Percentiles rank a stretch among this genome's conserved stretches.
Evolutionary conservation across 306 rosid genomes (phyloP).

Genomic region (Vigna trinervia): DNA sequence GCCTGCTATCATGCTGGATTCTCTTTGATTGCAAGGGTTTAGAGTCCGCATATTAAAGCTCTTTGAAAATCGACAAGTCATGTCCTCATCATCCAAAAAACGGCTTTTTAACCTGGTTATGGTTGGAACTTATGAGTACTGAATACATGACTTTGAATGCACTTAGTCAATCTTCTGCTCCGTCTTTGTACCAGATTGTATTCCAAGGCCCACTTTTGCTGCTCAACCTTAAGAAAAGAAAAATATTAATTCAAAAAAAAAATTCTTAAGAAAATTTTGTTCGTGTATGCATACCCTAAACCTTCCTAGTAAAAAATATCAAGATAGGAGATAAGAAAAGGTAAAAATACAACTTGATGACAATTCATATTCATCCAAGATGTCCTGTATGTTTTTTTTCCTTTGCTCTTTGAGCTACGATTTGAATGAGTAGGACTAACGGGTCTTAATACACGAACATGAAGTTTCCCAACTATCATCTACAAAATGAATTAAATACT

Average conservation of each 20-base stretch:
- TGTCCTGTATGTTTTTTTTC: constrained; percentile 1
- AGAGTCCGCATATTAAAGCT: constrained; percentile 13
- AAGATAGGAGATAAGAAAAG: constrained; percentile 7
- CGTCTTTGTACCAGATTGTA: constrained; percentile 62
- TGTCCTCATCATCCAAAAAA: constrained; percentile 20
- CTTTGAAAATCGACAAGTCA: constrained; percentile 16
- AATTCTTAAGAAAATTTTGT: constrained; percentile 2
- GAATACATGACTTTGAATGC: constrained; percentile 1
- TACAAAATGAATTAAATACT: constrained; percentile 33
- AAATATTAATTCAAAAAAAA: constrained; percentile 24
- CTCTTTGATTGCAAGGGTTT: constrained; percentile 15
- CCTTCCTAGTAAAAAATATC: background rate
- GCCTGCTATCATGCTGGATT: constrained; percentile 15
- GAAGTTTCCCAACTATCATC: constrained; percentile 2
- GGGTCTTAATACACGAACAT: background rate
- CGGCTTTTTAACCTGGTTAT: constrained; percentile 25
- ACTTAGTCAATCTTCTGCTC: constrained; percentile 55
- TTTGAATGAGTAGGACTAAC: constrained; percentile 4
- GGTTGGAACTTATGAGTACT: constrained; percentile 21
- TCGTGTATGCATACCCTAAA: constrained; percentile 8
- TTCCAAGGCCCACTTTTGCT: constrained; percentile 86
- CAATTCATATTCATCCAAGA: constrained; percentile 16
- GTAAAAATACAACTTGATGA: constrained; percentile 12
- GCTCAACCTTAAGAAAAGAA: constrained; percentile 62
- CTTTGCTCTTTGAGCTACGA: background rate